Evolutionary conservation across 2,329 filamentous ascomycete species (phyloP), one percentile per base, ranked within the genome.

Genomic region (Lasiodiplodia theobromae): DNA sequence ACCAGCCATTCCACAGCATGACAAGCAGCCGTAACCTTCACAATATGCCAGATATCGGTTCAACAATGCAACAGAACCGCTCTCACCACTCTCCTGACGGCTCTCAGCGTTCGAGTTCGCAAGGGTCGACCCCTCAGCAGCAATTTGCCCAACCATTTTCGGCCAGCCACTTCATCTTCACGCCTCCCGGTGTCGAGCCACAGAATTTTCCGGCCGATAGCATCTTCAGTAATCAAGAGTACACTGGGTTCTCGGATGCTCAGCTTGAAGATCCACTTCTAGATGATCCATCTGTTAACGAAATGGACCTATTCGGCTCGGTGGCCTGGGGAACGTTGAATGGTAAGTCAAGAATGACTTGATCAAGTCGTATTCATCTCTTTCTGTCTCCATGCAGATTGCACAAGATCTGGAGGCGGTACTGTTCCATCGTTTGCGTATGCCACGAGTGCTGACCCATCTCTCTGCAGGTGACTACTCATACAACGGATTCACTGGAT

Each of bases 291-390:
- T 40, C 53, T 7, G 54, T 60, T 14, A 68, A 65, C 31, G 51
- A 52, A 23, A 16, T 68, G 58, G 67, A 68, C 16, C n/a, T 65
- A 4, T 68, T 68, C 57, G 67, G 67, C 12, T 60, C 62, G 25
- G 37, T 68, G 11, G 28, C 67, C 10, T 68, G 67, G 67, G 67
- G 67, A 34, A 31, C 31, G 16, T 18, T 68, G 14, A 65, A 68
- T 31, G 67, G 66, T 63, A 28, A 63, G 66, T 23, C 40, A n/a
- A 2, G 25, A 12, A 14, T 31, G 25, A 44, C 14, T 7, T 18
- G 3, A 44, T 18, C 14, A 18, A 7, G 40, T 18, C 40, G 18
- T 7, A 14, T 40, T 16, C 16, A 44, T 7, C 16, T 18, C 21
- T 47, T n/a, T n/a, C 44, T 47, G n/a, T 47, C 18, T 47, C 7